Conservation (phyloP, 2,329 filamentous ascomycete genomes). For the Pyrenochaeta sp. region DNA sequence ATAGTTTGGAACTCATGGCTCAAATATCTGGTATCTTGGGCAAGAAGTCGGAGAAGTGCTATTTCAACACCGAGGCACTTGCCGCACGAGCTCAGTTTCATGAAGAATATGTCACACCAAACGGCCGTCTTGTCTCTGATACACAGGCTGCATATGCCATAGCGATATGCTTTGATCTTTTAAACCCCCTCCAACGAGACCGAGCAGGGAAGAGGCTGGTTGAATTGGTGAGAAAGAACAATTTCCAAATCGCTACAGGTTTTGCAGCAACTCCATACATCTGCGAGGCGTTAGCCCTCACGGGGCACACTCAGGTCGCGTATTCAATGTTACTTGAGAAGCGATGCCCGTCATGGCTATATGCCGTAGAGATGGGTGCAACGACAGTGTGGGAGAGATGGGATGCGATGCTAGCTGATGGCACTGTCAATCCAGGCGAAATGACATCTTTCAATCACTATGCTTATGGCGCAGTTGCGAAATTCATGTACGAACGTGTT, state of each 20-base stretch:
- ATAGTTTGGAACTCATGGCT: background rate
- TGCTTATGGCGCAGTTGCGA: constrained; percentile 44
- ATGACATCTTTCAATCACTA: constrained; percentile 52
- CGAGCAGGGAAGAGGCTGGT: background rate
- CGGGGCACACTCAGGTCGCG: constrained; percentile 8
- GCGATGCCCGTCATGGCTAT: constrained; percentile 58
- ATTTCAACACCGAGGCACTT: background rate
- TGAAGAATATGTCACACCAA: constrained; percentile 3
- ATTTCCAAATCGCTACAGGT: constrained; percentile 16
- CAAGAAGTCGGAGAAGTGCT: background rate
- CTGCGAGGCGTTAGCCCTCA: constrained; percentile 3
- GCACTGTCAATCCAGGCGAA: constrained; percentile 54
- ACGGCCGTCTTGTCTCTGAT: constrained; percentile 3
- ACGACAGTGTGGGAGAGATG: constrained; percentile 63
- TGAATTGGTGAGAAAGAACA: background rate
- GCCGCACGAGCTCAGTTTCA: background rate
- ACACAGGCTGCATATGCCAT: constrained; percentile 4
- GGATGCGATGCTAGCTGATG: constrained; percentile 58
- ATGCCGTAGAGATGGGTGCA: constrained; percentile 56
- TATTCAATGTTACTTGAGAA: constrained; percentile 49
- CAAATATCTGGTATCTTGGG: background rate
- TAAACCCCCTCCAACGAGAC: background rate
- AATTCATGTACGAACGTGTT: constrained; percentile 56
- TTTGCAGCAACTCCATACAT: constrained; percentile 20
- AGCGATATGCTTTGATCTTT: background rate